Percentiles rank a stretch among this genome's conserved stretches.
Evolutionary conservation across 345 rosid genomes (phyloP).

Genomic region (Barbarea vulgaris): DNA sequence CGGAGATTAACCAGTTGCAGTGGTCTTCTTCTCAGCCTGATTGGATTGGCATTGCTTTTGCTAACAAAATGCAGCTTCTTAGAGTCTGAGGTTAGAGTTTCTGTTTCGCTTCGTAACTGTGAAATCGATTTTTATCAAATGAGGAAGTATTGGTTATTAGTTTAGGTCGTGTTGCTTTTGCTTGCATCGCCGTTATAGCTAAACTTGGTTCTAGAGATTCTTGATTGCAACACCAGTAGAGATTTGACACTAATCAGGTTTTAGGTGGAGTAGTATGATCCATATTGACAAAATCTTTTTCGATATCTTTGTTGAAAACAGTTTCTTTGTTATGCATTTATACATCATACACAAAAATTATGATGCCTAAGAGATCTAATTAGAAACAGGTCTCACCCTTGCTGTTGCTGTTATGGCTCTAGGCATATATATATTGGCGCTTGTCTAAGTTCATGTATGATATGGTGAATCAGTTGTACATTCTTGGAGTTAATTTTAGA

Average conservation of each 20-base stretch:
- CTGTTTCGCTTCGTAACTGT: neutral
- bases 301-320: neutral
- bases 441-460: neutral
- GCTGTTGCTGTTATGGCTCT: neutral
- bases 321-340: neutral
- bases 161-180: neutral
- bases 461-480: neutral
- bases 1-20: conserved; percentile 91
- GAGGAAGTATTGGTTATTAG: neutral
- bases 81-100: conserved; percentile 64
- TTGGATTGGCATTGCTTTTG: conserved; percentile 88
- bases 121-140: neutral
- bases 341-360: neutral
- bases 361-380: neutral
- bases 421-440: neutral
- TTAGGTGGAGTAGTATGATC: neutral
- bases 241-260: neutral
- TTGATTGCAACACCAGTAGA: neutral
- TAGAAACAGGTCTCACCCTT: neutral
- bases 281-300: neutral
- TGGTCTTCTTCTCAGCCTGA: conserved; percentile 88
- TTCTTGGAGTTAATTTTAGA: neutral
- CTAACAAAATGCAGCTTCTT: conserved; percentile 87
- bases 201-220: conserved; percentile 2
- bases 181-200: neutral